Conservation (phyloP, 306 rosid species). For the Lathyrus tuberosus region DNA sequence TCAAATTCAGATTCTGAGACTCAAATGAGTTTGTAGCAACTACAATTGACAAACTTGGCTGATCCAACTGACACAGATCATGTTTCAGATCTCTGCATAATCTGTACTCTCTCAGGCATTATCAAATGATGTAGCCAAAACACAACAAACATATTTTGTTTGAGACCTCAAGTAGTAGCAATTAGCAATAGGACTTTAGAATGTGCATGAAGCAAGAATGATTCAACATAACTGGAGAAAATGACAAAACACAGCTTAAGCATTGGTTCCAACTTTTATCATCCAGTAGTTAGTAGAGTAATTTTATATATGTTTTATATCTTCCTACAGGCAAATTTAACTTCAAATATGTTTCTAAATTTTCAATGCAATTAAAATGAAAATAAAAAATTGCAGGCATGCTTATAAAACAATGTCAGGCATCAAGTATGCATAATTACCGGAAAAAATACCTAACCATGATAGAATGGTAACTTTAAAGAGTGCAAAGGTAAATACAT, state of each 20-base stretch:
- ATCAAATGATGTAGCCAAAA: neutral
- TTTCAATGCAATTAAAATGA: slow-evolving; percentile 1
- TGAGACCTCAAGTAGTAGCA: neutral
- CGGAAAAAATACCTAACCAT: neutral
- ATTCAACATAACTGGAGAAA: too few relatives aligned
- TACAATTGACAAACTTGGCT: neutral
- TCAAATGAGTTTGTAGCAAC: neutral
- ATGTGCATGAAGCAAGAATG: neutral
- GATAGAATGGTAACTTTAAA: neutral
- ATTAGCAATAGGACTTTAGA: neutral
- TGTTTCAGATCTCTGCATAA: slow-evolving; percentile 16
- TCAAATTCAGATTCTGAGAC: too few relatives aligned
- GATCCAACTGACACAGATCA: neutral
- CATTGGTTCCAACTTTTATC: slow-evolving; percentile 26
- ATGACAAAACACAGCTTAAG: neutral
- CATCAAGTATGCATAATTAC: slow-evolving; percentile 14
- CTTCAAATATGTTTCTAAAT: neutral
- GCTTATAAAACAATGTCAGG: slow-evolving; percentile 21
- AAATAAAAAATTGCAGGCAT: slow-evolving; percentile 4
- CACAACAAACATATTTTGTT: neutral
- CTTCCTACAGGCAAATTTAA: slow-evolving; percentile 7
- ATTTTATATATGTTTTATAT: slow-evolving; percentile 6
- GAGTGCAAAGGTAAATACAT: neutral
- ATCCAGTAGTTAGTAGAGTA: neutral
- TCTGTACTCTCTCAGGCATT: slow-evolving; percentile 18